Percentiles rank a stretch among this genome's conserved stretches.
phyloP scores from a whole-genome alignment of 345 rosid species.

The Populus nigra region DNA sequence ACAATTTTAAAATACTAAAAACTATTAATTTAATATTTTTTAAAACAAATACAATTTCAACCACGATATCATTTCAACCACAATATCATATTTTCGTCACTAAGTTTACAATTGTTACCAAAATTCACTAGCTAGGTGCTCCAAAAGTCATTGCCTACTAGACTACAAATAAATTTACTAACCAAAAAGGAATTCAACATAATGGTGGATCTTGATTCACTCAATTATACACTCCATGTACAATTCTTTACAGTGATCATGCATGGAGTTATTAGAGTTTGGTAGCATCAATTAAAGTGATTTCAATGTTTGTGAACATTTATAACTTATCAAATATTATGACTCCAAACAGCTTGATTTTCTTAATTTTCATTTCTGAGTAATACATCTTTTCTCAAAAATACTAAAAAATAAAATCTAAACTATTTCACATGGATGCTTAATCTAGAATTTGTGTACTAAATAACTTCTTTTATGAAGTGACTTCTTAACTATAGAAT shows the following conservation, averaged over 20 bases:
- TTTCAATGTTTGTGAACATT: not conserved
- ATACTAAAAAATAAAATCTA: not conserved
- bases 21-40: too few relatives aligned
- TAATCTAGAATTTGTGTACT: not conserved
- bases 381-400: not conserved
- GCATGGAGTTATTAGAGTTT: not conserved
- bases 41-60: too few relatives aligned
- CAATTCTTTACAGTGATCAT: not conserved
- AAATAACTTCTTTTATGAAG: too few relatives aligned
- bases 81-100: not conserved
- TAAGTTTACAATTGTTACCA: not conserved
- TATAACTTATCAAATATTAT: too few relatives aligned
- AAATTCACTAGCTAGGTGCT: not conserved
- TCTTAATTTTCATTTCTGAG: not conserved
- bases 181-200: not conserved
- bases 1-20: accelerated
- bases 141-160: not conserved
- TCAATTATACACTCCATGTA: not conserved
- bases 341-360: too few relatives aligned
- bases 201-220: not conserved
- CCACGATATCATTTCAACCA: too few relatives aligned
- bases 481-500: not conserved
- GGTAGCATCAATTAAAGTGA: not conserved
- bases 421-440: not conserved
- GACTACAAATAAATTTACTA: not conserved